Conservation (phyloP, 805 yeast genomes). For the Kuraishia floccosa region DNA sequence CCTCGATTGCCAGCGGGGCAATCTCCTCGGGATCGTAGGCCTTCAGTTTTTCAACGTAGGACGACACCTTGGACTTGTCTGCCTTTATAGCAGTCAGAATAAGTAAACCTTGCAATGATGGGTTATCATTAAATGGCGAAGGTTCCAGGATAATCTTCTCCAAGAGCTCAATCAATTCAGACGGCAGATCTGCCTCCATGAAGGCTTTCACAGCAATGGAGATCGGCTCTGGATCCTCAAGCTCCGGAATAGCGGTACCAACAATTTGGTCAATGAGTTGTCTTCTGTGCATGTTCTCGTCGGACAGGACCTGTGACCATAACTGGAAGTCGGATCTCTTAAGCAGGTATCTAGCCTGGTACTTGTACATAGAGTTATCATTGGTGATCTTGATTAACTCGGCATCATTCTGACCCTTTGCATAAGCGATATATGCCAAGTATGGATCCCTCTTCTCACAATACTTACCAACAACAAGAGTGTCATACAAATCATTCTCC, state of each 20-base stretch:
- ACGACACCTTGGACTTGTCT: conserved; percentile 74
- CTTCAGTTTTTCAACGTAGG: conserved; percentile 82
- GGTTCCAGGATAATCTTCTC: conserved; percentile 97
- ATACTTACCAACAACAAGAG: conserved; percentile 93
- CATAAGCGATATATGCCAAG: conserved; percentile 94
- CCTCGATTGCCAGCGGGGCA: conserved; percentile 84
- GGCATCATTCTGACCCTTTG: conserved; percentile 85
- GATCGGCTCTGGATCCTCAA: conserved; percentile 86
- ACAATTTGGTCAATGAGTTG: conserved; percentile 89
- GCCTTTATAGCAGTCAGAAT: conserved; percentile 93
- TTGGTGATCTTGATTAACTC: conserved; percentile 89
- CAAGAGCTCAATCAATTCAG: conserved; percentile 85
- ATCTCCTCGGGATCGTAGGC: conserved; percentile 89
- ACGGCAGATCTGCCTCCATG: conserved; percentile 89
- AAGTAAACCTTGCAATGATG: conserved; percentile 87
- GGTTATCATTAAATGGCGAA: conserved; percentile 91
- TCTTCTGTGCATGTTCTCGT: conserved; percentile 78
- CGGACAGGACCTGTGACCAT: conserved; percentile 71
- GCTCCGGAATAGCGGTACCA: conserved; percentile 92
- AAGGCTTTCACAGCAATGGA: conserved; percentile 91
- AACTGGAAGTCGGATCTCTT: conserved; percentile 75
- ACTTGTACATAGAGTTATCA: conserved; percentile 96
- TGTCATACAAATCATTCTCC: conserved; percentile 83
- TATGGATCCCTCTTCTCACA: conserved; percentile 99
- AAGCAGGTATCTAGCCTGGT: conserved; percentile 94